Evolutionary conservation across 768 basidiomycete genomes (phyloP), one percentile per base, ranked within the genome.

Genomic region (Pisolithus marmoratus): DNA sequence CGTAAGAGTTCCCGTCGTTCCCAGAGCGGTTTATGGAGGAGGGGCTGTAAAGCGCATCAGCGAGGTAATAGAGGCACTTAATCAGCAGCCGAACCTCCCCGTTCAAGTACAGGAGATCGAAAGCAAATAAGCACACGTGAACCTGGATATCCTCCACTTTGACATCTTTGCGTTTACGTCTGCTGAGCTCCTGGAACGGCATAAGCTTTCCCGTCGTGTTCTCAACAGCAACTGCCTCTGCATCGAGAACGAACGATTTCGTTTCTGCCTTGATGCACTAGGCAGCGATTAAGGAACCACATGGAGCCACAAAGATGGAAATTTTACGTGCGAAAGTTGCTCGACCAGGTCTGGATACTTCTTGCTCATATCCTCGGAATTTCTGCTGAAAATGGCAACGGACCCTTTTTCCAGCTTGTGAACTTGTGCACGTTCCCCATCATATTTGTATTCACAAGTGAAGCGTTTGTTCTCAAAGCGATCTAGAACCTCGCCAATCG

Each of bases 361-460:
- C 67, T 92, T 92, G 66, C 88, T 94, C 96, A 98, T 99, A 60
- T 99, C 94, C 68, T 99, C 96, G 23, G 94, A 96, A 69, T 99
- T 99, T 51, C 96, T 76, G 66, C 92, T 94, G 70, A 97, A 99
- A 40, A 99, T 85, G n/a, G 81, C 80, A 19, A 99, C 84, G 4
- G 76, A 79, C 1, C 94, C 95, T 61, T 92, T 79, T 40, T 83
- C 82, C 44, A 93, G 72, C 63, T 78, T 83, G 69, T 99, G 96
- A 3, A 95, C 87, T 73, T 97, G 94, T 15, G 96, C 96, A 44
- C 96, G 85, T 67, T 99, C 96, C 7, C 96, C 96, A 57, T 99
- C 96, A 59, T 99, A 99, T 69, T 99, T 99, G 72, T 99, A 99
- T 73, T 99, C 96, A 71, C 94, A 98, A 8, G 96, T 97, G 65